These are phyloP conservation scores for Hevea brasiliensis DNA, from an alignment of 345 rosid species.

Conservation along the genomic window DNA sequence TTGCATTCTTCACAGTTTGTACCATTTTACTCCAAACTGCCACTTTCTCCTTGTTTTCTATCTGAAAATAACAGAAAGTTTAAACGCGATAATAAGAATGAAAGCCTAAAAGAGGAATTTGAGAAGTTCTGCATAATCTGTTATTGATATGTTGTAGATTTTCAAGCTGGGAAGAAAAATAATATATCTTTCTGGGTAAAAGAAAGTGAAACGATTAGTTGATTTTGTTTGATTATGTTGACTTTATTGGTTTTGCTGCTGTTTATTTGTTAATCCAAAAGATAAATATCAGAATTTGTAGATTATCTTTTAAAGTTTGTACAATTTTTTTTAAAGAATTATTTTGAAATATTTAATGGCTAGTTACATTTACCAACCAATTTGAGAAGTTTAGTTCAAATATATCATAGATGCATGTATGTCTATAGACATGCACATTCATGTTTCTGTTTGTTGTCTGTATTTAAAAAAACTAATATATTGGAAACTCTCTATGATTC, in stretches of 20 bases:
- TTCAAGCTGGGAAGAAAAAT: not conserved
- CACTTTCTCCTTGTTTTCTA: not conserved
- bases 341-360: not conserved
- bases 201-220: not conserved
- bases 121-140: not conserved
- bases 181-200: not conserved
- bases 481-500: not conserved
- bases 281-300: not conserved
- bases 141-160: not conserved
- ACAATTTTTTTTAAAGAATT: not conserved
- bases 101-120: not conserved
- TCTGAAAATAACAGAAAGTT: not conserved
- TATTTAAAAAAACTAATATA: not conserved
- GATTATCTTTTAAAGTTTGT: not conserved
- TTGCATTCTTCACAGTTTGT: not conserved
- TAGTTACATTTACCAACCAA: not conserved
- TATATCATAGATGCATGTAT: not conserved
- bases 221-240: not conserved
- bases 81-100: not conserved
- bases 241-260: not conserved
- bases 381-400: not conserved
- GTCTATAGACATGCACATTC: not conserved
- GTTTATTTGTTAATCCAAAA: not conserved
- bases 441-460: not conserved
- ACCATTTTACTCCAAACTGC: not conserved